Conservation (phyloP, 1,284 basidiomycete genomes). For the Apiotrichum laibachii region DNA sequence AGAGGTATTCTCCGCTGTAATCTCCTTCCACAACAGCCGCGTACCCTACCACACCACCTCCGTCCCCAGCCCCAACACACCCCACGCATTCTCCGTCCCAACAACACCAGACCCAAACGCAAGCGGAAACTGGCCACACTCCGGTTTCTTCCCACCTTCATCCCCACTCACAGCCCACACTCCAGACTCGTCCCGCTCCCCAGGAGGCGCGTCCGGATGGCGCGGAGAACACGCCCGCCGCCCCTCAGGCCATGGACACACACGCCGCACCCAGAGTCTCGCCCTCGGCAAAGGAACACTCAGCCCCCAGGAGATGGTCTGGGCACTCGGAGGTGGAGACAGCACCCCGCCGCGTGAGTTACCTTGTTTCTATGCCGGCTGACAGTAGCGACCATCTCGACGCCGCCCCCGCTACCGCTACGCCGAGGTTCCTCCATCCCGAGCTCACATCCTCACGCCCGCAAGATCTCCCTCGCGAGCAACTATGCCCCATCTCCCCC, state of each 20-base stretch:
- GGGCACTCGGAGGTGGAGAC: conserved; percentile 35
- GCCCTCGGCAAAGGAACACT: conserved; percentile 39
- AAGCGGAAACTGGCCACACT: background rate
- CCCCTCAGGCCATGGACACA: conserved; percentile 24
- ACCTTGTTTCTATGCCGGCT: background rate
- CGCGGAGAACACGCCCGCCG: conserved; percentile 8
- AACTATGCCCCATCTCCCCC: conserved; percentile 6
- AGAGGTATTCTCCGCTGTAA: conserved; percentile 75
- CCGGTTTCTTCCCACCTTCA: background rate
- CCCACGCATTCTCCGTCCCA: background rate
- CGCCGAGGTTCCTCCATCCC: conserved; percentile 34
- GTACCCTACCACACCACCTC: conserved; percentile 2
- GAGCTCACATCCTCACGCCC: conserved; percentile 44
- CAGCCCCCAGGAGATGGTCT: conserved; percentile 48
- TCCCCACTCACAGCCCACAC: conserved; percentile 1
- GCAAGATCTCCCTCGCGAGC: conserved; percentile 39
- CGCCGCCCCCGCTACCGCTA: conserved; percentile 34
- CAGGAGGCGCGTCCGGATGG: background rate
- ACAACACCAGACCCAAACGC: background rate
- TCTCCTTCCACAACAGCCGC: conserved; percentile 82
- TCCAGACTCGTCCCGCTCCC: conserved; percentile 8
- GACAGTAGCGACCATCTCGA: conserved; percentile 13
- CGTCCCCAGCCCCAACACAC: background rate
- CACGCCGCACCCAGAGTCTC: conserved; percentile 34
- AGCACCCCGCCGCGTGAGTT: conserved; percentile 18